Conservation (phyloP, 2,329 filamentous ascomycete species). For the Didymellaceae sp. region DNA sequence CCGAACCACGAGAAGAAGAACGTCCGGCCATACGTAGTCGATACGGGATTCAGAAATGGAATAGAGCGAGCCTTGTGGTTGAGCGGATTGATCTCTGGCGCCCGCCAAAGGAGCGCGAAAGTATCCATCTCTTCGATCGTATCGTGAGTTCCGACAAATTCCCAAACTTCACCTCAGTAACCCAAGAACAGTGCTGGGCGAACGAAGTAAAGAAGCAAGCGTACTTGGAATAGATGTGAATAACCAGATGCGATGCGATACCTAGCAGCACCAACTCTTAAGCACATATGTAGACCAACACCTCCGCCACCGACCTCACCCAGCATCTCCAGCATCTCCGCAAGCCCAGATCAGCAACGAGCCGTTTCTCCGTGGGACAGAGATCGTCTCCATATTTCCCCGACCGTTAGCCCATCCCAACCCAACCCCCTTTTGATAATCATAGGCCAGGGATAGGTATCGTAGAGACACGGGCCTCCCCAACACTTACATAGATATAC, state of each 20-base stretch:
- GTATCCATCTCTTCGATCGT: constrained; percentile 20
- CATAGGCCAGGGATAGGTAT: neutral
- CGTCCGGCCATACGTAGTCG: constrained; percentile 78
- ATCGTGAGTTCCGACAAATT: no score
- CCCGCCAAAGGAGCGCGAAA: constrained; percentile 36
- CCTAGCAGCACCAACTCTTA: neutral
- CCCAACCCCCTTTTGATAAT: neutral
- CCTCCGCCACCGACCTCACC: constrained; percentile 11
- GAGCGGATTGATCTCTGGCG: constrained; percentile 78
- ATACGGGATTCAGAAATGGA: constrained; percentile 74
- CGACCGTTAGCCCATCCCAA: no score
- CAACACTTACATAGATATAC: no score
- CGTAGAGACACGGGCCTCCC: constrained; percentile 9
- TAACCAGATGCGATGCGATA: no score
- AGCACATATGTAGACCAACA: neutral
- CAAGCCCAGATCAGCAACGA: constrained; percentile 4
- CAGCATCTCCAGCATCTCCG: constrained; percentile 17
- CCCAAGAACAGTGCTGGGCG: no score
- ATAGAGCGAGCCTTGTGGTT: constrained; percentile 81
- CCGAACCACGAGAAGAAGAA: constrained; percentile 89
- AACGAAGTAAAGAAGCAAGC: neutral
- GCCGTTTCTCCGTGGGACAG: constrained; percentile 17
- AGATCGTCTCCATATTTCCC: constrained; percentile 1
- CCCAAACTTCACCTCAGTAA: no score
- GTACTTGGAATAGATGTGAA: neutral